phyloP scores from a whole-genome alignment of 176 grass and related monocot genomes.

The Pontederia paniculata region DNA sequence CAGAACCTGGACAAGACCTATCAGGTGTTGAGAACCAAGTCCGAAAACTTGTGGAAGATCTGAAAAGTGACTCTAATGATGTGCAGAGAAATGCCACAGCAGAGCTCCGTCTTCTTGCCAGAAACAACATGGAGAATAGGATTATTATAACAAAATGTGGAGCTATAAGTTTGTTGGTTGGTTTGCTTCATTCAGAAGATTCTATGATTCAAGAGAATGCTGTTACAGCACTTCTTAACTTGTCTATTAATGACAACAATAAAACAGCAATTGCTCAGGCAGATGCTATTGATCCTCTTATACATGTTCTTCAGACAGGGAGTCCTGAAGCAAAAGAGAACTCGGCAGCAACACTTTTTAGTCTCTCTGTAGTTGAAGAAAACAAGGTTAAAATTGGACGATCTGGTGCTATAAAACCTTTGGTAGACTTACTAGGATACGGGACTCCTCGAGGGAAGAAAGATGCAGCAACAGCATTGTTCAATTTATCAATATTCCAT shows the following conservation, averaged over 20 bases:
- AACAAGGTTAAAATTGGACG: conserved; percentile 66
- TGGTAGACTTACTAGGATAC: conserved; percentile 54
- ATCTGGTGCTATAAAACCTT: conserved; percentile 52
- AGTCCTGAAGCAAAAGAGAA: conserved; percentile 80
- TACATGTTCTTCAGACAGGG: conserved; percentile 55
- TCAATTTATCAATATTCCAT: conserved; percentile 66
- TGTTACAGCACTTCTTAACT: conserved; percentile 63
- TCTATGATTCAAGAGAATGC: conserved; percentile 54
- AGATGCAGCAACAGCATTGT: conserved; percentile 78
- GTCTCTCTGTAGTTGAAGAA: conserved; percentile 66
- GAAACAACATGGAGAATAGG: conserved; percentile 58
- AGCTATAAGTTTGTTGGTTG: conserved; percentile 50
- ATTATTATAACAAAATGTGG: conserved; percentile 45
- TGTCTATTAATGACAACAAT: conserved; percentile 79
- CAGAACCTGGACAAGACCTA: conserved; percentile 54
- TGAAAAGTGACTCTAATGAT: conserved; percentile 48
- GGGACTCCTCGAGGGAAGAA: conserved; percentile 70
- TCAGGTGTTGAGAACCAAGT: conserved; percentile 40
- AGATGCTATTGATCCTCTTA: conserved; percentile 53
- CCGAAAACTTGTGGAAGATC: conserved; percentile 35
- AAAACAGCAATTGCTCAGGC: conserved; percentile 58
- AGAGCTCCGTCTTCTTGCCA: conserved; percentile 57
- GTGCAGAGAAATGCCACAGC: conserved; percentile 31
- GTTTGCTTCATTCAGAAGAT: conserved; percentile 59
- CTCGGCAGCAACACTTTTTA: conserved; percentile 70